Base-by-base conservation (phyloP, 371 early-diverging fungal genomes). In the Syncephalis fuscata region DNA sequence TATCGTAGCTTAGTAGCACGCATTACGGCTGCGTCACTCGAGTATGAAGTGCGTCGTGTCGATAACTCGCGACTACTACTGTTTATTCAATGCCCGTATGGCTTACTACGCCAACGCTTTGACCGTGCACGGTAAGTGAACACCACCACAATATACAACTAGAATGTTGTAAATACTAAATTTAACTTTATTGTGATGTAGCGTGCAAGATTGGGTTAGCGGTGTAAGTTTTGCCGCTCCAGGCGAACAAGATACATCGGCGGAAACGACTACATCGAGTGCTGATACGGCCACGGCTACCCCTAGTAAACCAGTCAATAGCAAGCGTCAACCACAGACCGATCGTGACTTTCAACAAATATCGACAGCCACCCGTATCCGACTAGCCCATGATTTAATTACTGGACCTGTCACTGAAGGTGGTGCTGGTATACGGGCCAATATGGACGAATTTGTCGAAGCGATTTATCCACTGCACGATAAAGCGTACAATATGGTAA, bases 401-500 rank as follows among this genome's bases (percentile, higher is more conserved):
- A 76, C 78, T 0, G 66, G 68, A 10, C 60, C 80, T 7, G 65
- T 56, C 24, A 55, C 60, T 25, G 82, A 85, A 43, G 82, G 82
- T 26, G 80, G 88, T 16, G 85, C 82, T 1, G 78, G 73, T 19
- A 68, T 84, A 40, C 62, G 72, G 39, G 61, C 71, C 1, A 60
- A 70, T 1, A 60, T 65, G 0, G 73, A 75, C 50, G 66, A 65
- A 7, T 78, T 58, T 56, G 70, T 82, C 2, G 78, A 76, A n/a
- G 70, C 76, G 20, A 67, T 90, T 23, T 71, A 83, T 42, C 78
- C 84, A 11, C 62, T 87, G 46, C 89, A 92, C 50, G 77, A 89
- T 58, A 67, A 70, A 27, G 61, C 68, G 19, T 85, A 82, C 54
- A 76, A 87, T 60, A 65, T 73, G 52, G 81, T 76, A 72, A 19